These are phyloP conservation scores for Collybia sp. DNA, from an alignment of 768 basidiomycete genomes.

Conservation along the genomic window DNA sequence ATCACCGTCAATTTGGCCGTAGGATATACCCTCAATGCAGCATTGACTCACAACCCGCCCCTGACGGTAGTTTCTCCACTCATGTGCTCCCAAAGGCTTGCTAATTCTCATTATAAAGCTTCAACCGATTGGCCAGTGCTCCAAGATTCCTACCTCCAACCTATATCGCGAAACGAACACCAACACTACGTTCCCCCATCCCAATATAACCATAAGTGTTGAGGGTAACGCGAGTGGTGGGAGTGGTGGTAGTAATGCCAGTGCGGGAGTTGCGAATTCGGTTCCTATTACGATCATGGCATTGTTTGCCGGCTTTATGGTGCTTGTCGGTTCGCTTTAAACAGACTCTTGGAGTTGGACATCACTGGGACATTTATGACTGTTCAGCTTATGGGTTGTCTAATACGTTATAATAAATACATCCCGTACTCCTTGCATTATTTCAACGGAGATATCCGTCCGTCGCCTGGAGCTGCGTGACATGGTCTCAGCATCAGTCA, in stretches of 20 bases:
- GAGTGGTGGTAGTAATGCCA: conserved; percentile 21
- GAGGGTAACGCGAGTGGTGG: conserved; percentile 33
- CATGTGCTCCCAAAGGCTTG: neutral
- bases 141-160: conserved; percentile 54
- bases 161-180: conserved; percentile 82
- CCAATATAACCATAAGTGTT: conserved; percentile 25
- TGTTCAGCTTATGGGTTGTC: too few relatives aligned
- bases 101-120: conserved; percentile 31
- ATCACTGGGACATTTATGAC: too few relatives aligned
- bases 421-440: too few relatives aligned
- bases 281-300: conserved; percentile 7
- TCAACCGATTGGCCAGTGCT: conserved; percentile 77
- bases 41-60: conserved; percentile 56
- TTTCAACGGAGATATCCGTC: neutral
- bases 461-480: neutral
- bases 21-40: conserved; percentile 80
- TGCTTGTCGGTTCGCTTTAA: too few relatives aligned
- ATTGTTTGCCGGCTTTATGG: conserved; percentile 5
- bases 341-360: too few relatives aligned
- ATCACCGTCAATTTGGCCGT: conserved; percentile 88
- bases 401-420: too few relatives aligned
- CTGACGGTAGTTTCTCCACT: conserved; percentile 47
- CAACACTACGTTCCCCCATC: conserved; percentile 62
- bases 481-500: neutral
- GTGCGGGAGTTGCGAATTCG: conserved; percentile 6